Evolutionary conservation across 2,329 filamentous ascomycete genomes (phyloP).

Genomic region (Lachnellula cervina): DNA sequence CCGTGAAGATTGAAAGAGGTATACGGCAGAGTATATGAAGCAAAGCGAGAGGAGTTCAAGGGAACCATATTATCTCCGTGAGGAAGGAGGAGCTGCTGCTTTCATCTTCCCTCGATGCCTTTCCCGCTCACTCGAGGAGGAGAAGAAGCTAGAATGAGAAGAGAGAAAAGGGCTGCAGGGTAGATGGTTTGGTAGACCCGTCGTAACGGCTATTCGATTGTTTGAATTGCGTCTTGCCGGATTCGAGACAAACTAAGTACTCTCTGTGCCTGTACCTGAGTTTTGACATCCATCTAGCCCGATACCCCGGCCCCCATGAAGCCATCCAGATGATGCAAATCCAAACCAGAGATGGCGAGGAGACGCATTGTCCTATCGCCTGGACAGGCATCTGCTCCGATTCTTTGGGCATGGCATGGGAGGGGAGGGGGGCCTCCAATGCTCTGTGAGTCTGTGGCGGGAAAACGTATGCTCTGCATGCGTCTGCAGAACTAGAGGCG

Average conservation of each 20-base stretch:
- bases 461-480: neutral
- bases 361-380: conserved; percentile 18
- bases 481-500: neutral
- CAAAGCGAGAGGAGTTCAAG: conserved; percentile 20
- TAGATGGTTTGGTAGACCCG: neutral
- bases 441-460: neutral
- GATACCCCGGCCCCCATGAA: neutral
- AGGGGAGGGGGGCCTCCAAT: neutral
- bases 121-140: neutral
- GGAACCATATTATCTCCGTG: neutral
- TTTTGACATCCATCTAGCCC: neutral
- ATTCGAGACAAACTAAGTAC: neutral
- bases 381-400: conserved; percentile 9
- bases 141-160: neutral
- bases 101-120: neutral
- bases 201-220: neutral
- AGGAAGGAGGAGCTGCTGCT: neutral
- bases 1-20: conserved; percentile 36
- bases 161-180: neutral
- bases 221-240: neutral
- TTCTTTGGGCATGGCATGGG: neutral
- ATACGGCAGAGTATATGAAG: conserved; percentile 30
- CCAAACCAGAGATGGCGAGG: neutral
- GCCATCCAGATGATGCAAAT: neutral
- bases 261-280: conserved; percentile 5